Evolutionary conservation across 495 filamentous ascomycete genomes (phyloP), one percentile per base, ranked within the genome.

Genomic region (Hypoxylon trugodes): DNA sequence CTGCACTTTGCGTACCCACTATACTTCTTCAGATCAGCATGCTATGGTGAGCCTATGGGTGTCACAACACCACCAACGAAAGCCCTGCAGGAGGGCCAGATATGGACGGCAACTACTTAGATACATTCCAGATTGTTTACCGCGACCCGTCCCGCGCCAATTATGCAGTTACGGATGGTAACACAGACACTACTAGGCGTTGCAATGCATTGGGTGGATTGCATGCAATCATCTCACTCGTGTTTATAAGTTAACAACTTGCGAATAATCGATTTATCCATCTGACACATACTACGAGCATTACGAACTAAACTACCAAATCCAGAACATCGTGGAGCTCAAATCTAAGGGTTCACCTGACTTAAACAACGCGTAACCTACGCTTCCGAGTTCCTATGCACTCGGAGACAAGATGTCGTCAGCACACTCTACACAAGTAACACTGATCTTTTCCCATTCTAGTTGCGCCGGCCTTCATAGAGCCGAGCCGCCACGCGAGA

Each of bases 401-500:
- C n/a, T 24, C 18, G 15, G 15, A 41, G 35, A n/a, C n/a, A n/a
- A 32, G 32, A 52, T 40, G 51, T 47, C 52, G 56, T 57, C 62
- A 60, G 62, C 55, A 38, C 16, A 53, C 45, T 24, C 24, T 46
- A 53, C 51, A 54, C 16, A 49, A 36, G 16, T 38, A 12, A 22
- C 12, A 43, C 28, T 28, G 41, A 59, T 53, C 49, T 41, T 56
- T 67, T 24, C 52, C 58, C 13, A 15, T 58, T 48, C 47, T 32
- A 58, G 62, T 32, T 24, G 53, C 52, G 53, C 53, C 47, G 53
- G 24, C 47, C 35, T 48, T 16, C 46, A 59, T 57, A 53, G 22
- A 62, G 53, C 64, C 47, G 64, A 62, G 52, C 58, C 58, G 52
- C 64, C 64, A 62, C 58, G 64, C 45, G 64, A 67, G 53, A 62